Conservation (phyloP, 2,329 filamentous ascomycete genomes). For the Aureobasidium uvarum region DNA sequence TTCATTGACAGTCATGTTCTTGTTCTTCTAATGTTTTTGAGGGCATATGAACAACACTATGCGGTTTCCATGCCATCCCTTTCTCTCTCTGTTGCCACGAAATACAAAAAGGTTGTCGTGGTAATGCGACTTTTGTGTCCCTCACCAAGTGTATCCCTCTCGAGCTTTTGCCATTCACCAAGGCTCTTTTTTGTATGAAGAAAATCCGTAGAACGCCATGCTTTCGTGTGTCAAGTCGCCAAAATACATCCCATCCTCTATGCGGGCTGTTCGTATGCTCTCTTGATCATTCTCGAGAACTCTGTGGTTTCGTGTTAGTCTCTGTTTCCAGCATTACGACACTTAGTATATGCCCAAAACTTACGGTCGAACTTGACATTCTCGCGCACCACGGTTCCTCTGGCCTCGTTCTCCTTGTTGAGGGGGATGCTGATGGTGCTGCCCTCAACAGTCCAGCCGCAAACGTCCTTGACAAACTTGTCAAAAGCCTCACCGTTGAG, state of each 20-base stretch:
- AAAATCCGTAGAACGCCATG: slow-evolving; percentile 26
- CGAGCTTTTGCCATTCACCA: neutral
- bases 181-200: neutral
- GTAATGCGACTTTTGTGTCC: slow-evolving; percentile 1
- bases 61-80: neutral
- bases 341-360: slow-evolving; percentile 30
- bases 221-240: slow-evolving; percentile 25
- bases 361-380: slow-evolving; percentile 82
- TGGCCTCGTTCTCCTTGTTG: slow-evolving; percentile 97
- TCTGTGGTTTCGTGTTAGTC: slow-evolving; percentile 39
- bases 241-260: slow-evolving; percentile 29
- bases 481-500: slow-evolving; percentile 49
- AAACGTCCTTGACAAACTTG: slow-evolving; percentile 54
- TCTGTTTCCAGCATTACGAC: too few species aligned
- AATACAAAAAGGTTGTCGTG: neutral
- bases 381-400: slow-evolving; percentile 92
- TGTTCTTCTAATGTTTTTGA: slow-evolving; percentile 2
- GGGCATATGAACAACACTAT: slow-evolving; percentile 1
- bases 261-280: slow-evolving; percentile 80
- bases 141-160: neutral
- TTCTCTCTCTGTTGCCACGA: neutral
- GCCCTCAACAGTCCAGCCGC: slow-evolving; percentile 78
- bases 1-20: neutral
- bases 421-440: slow-evolving; percentile 70
- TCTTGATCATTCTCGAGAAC: slow-evolving; percentile 74